These are phyloP conservation scores for Erysiphe pisi DNA, from an alignment of 2,329 filamentous ascomycete genomes.

Conservation along the genomic window DNA sequence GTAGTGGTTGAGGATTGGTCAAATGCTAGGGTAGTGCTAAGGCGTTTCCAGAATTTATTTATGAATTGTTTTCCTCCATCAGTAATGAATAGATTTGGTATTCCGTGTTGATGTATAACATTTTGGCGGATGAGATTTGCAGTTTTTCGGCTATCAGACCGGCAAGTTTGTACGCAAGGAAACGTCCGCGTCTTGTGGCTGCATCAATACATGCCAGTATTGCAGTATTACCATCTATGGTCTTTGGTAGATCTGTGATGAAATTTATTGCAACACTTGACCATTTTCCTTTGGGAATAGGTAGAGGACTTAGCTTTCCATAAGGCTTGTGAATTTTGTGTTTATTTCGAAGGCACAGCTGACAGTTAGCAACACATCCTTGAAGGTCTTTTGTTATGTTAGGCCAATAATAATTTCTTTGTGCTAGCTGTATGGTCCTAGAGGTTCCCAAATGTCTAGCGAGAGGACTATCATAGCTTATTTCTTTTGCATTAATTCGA, in stretches of 20 bases:
- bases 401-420: neutral
- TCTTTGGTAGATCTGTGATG: conserved; percentile 22
- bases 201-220: conserved; percentile 20
- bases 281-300: neutral
- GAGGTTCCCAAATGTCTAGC: neutral
- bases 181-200: neutral
- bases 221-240: conserved; percentile 25
- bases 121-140: neutral
- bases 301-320: conserved; percentile 5
- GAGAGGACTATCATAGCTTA: neutral
- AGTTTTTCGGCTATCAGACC: conserved; percentile 23
- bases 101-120: neutral
- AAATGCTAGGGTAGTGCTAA: neutral
- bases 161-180: neutral
- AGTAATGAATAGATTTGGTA: conserved; percentile 26
- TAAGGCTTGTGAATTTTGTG: neutral
- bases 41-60: conserved; percentile 15
- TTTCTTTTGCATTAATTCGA: conserved; percentile 6
- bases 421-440: neutral
- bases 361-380: conserved; percentile 3
- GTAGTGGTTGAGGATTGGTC: neutral
- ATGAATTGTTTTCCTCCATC: conserved; percentile 5
- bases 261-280: conserved; percentile 17
- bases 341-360: neutral
- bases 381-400: neutral